Evolutionary conservation across 2,329 filamentous ascomycete genomes (phyloP).

Genomic region (Arthroderma sp.): DNA sequence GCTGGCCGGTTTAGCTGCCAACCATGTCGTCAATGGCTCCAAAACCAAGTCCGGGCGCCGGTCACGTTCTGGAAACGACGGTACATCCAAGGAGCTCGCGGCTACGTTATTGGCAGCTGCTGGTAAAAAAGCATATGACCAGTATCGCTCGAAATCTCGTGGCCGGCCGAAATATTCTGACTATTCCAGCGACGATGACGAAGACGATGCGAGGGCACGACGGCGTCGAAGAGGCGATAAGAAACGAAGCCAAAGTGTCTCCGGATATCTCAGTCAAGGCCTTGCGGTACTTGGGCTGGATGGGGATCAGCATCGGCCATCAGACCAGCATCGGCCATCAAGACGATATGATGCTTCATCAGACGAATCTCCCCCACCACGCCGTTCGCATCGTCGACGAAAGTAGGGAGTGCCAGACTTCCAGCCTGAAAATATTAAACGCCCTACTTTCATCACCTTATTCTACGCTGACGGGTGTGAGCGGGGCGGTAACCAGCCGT

Average conservation of each 20-base stretch:
- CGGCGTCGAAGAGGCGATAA: conserved; percentile 32
- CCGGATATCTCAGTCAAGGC: conserved; percentile 32
- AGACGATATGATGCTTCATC: conserved; percentile 20
- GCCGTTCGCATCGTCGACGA: conserved; percentile 9
- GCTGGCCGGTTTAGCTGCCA: conserved; percentile 74
- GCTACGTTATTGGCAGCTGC: conserved; percentile 33
- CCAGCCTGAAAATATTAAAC: too few relatives aligned
- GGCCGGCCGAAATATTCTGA: conserved; percentile 15
- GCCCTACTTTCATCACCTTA: too few relatives aligned
- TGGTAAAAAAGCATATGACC: conserved; percentile 34
- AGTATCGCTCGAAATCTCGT: conserved; percentile 30
- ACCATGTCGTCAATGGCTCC: conserved; percentile 71
- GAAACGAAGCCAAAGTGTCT: conserved; percentile 34
- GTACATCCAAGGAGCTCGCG: conserved; percentile 29
- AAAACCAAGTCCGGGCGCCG: conserved; percentile 52
- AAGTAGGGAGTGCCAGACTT: too few relatives aligned
- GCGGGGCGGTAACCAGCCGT: too few relatives aligned
- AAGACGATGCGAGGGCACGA: conserved; percentile 43
- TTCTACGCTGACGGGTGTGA: too few relatives aligned
- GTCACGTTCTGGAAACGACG: conserved; percentile 19
- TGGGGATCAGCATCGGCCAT: conserved; percentile 17
- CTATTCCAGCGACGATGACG: conserved; percentile 34
- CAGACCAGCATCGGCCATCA: conserved; percentile 20
- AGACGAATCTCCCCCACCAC: conserved; percentile 20
- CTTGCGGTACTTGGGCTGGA: conserved; percentile 33